These are phyloP conservation scores for Arabis alpina DNA, from an alignment of 345 rosid species.

Conservation along the genomic window DNA sequence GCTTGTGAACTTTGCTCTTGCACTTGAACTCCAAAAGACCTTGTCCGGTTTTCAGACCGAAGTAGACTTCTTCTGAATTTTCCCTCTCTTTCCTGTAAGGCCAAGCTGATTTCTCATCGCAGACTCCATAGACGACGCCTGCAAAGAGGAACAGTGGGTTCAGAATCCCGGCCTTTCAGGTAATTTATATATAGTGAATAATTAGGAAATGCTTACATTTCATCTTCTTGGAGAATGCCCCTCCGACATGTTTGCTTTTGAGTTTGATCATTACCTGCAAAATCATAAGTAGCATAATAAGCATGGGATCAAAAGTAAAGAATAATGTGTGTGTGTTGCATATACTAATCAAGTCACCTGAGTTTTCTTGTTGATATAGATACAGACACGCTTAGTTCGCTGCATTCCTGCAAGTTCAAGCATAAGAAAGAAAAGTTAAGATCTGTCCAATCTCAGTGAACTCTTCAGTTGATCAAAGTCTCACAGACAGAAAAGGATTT, in stretches of 20 bases:
- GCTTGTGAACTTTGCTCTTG: conserved; percentile 78
- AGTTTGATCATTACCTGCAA: conserved; percentile 47
- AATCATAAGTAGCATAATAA: conserved; percentile 29
- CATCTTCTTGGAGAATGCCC: conserved; percentile 46
- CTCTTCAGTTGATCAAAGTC: neutral
- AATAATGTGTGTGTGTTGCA: conserved; percentile 6
- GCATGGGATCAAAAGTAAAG: conserved; percentile 20
- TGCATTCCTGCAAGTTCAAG: conserved; percentile 38
- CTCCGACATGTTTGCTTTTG: conserved; percentile 49
- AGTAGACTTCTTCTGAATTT: conserved; percentile 69
- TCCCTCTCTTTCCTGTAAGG: conserved; percentile 85
- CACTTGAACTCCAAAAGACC: conserved; percentile 97
- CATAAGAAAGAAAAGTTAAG: conserved; percentile 25
- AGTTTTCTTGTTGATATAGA: conserved; percentile 44
- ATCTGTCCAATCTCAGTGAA: conserved; percentile 22
- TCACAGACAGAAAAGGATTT: conserved; percentile 24
- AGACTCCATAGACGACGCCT: conserved; percentile 84
- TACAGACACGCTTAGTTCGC: conserved; percentile 40
- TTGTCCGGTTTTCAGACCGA: conserved; percentile 88
- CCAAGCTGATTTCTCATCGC: conserved; percentile 87
- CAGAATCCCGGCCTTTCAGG: conserved; percentile 20
- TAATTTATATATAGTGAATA: conserved; percentile 13
- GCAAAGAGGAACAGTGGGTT: conserved; percentile 22
- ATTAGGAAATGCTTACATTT: conserved; percentile 36
- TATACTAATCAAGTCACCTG: conserved; percentile 39